These are phyloP conservation scores for Solanum bulbocastanum DNA, from an alignment of 257 asterid species.

Conservation along the genomic window DNA sequence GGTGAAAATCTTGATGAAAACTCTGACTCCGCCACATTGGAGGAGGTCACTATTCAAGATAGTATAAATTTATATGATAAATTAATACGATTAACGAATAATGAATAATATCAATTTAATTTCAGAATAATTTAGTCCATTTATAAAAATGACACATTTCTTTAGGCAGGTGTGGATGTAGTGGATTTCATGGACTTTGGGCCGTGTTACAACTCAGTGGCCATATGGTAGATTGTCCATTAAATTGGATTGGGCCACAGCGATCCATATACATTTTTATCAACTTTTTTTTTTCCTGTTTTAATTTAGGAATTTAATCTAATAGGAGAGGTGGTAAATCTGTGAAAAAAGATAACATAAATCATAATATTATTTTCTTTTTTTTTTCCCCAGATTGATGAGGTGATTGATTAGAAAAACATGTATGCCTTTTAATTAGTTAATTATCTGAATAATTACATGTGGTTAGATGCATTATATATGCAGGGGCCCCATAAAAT, in stretches of 20 bases:
- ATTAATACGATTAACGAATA: too few species aligned
- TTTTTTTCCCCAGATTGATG: not conserved
- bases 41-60: too few species aligned
- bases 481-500: slow-evolving; percentile 22
- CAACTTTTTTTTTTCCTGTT: not conserved
- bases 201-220: not conserved
- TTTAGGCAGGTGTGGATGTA: not conserved
- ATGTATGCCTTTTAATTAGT: not conserved
- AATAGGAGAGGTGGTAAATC: not conserved
- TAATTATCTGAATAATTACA: not conserved
- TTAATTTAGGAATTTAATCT: not conserved
- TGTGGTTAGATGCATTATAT: not conserved
- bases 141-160: too few species aligned
- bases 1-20: too few species aligned
- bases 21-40: too few species aligned
- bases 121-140: too few species aligned
- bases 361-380: not conserved
- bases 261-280: not conserved
- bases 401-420: not conserved
- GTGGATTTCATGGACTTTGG: not conserved
- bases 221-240: not conserved
- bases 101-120: too few species aligned
- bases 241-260: not conserved
- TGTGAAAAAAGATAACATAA: not conserved
- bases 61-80: too few species aligned